Base-by-base conservation (phyloP, 1,139 yeast genomes). In the Kurtzmaniella quercitrusa region DNA sequence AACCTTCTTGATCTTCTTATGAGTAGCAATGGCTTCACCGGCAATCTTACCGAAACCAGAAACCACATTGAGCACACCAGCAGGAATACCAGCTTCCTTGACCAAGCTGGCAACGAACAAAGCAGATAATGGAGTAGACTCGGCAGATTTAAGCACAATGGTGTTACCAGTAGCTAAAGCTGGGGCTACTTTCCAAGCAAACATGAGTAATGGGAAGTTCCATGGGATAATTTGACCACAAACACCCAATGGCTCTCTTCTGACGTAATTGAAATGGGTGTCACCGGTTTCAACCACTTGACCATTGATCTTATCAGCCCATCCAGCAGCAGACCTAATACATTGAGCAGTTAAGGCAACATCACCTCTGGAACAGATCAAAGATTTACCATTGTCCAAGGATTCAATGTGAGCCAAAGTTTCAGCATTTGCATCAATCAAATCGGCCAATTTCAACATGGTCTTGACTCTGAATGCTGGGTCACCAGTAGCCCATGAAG, bases 201-300 rank as follows among this genome's bases (percentile, higher is more conserved):
- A 81, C 89, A 87, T 84, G 62, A 85, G 71, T 52, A 87, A 67
- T 52, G 95, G 95, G 81, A 85, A 87, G 66, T 86, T 86, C 95
- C 95, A 86, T 54, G 95, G 94, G 55, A 86, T 83, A 53, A 85
- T 82, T 63, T 82, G 87, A 47, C 91, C 93, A 66, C 88, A 82
- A 41, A 85, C 91, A 58, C 91, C 91, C 52, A 85, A 62, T 48
- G 93, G 89, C 66, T 84, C 90, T 54, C 65, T 65, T 57, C 71
- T 66, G 46, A 72, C 68, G 66, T 79, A 85, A 51, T 79, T 82
- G 56, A 85, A 73, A 56, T 81, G 81, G 39, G 71, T 59, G 41
- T 71, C 68, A 55, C 83, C 85, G 43, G 86, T 79, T 55, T 82
- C 79, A 55, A 86, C 76, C 43, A 80, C 70, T 51, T 77, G 75